phyloP scores from a whole-genome alignment of 148 eudicot species.

The Oxyria digyna region DNA sequence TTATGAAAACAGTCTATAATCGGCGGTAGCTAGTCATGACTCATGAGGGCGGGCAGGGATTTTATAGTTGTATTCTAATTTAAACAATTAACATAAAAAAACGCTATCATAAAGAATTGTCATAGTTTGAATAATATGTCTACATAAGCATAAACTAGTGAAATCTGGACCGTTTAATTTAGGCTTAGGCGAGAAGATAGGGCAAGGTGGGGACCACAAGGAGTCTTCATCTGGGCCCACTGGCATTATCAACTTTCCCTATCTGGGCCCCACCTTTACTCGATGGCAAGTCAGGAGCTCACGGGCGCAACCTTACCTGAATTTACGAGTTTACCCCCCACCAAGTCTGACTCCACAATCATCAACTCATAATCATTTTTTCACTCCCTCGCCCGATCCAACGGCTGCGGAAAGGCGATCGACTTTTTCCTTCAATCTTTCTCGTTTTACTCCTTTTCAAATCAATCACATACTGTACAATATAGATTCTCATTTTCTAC shows the following conservation, averaged over 20 bases:
- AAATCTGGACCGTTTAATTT: slow-evolving; percentile 2
- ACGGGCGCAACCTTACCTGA: slow-evolving; percentile 4
- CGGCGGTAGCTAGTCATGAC: too few species aligned
- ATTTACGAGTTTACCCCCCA: slow-evolving; percentile 1
- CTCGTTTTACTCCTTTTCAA: not conserved
- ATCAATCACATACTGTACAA: too few species aligned
- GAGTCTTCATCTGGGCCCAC: slow-evolving; percentile 1
- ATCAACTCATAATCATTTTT: slow-evolving; percentile 4
- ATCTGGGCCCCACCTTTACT: slow-evolving; percentile 4
- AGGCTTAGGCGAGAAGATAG: not conserved
- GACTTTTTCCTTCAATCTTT: not conserved
- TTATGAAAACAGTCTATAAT: too few species aligned
- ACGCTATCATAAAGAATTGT: too few species aligned
- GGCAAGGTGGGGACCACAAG: slow-evolving; percentile 1
- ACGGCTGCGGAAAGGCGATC: slow-evolving; percentile 6
- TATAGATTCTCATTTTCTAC: too few species aligned
- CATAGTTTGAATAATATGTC: too few species aligned
- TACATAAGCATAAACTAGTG: not conserved
- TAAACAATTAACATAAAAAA: too few species aligned
- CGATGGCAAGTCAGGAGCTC: slow-evolving; percentile 2
- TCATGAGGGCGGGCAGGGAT: too few species aligned
- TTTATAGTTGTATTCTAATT: too few species aligned
- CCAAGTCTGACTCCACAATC: not conserved
- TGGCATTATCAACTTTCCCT: slow-evolving; percentile 1
- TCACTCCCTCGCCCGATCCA: slow-evolving; percentile 8